A percentile compares a stretch with the other conserved stretches of the same genome.
Evolutionary conservation across 371 early-diverging fungal genomes (phyloP).

Genomic region (Lichtheimia ramosa): DNA sequence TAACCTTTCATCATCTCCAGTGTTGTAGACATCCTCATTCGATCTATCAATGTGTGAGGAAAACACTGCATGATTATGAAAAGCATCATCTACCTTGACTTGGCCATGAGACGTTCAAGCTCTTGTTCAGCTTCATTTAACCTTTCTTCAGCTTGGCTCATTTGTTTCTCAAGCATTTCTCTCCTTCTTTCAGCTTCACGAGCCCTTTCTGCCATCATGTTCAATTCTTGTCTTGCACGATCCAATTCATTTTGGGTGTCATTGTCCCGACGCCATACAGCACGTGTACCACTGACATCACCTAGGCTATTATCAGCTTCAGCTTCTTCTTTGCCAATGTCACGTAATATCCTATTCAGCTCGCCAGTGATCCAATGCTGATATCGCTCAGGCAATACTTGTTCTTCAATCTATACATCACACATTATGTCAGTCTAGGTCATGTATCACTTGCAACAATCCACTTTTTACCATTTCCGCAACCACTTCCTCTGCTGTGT

Average conservation of each 20-base stretch:
- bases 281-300: conserved; percentile 21
- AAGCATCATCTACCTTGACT: not conserved
- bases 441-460: not conserved
- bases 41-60: not conserved
- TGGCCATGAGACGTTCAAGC: conserved; percentile 8
- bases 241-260: conserved; percentile 40
- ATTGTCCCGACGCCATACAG: conserved; percentile 45
- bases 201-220: conserved; percentile 26
- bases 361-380: conserved; percentile 80
- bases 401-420: conserved; percentile 67
- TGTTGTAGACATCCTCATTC: not conserved
- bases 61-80: not conserved
- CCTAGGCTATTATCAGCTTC: conserved; percentile 34
- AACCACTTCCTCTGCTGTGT: conserved; percentile 90
- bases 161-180: conserved; percentile 27
- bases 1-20: not conserved
- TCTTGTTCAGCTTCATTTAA: conserved; percentile 28
- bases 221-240: conserved; percentile 29
- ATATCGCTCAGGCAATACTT: conserved; percentile 72
- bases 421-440: not conserved
- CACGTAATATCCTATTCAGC: conserved; percentile 82
- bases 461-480: conserved; percentile 74
- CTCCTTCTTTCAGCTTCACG: conserved; percentile 32
- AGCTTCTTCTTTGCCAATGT: conserved; percentile 54
- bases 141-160: conserved; percentile 31